Conservation (phyloP, 495 filamentous ascomycete genomes). For the Podospora pseudoanserina region DNA sequence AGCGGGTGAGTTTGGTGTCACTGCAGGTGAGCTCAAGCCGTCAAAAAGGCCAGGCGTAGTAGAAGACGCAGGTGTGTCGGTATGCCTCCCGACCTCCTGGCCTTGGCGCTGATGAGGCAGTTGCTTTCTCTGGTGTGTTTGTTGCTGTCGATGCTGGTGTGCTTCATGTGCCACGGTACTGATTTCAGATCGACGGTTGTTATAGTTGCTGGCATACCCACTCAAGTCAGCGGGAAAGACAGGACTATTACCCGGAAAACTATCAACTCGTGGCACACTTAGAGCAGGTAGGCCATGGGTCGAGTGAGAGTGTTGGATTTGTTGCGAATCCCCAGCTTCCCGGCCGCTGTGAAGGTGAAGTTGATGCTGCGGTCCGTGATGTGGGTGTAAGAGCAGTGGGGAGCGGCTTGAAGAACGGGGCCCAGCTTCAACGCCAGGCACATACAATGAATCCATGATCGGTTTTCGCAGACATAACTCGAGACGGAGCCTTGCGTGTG, state of each 20-base stretch:
- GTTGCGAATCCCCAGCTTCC: neutral
- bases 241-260: neutral
- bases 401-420: neutral
- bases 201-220: neutral
- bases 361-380: neutral
- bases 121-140: slow-evolving; percentile 26
- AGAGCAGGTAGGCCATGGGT: neutral
- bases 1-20: neutral
- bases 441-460: neutral
- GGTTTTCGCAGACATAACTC: neutral
- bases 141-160: slow-evolving; percentile 13
- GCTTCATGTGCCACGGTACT: neutral
- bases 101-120: slow-evolving; percentile 31
- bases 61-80: neutral
- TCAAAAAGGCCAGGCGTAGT: neutral
- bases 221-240: neutral
- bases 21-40: neutral
- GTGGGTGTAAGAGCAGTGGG: neutral
- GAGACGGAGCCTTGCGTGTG: neutral
- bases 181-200: neutral
- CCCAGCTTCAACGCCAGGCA: neutral
- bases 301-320: neutral
- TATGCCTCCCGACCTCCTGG: slow-evolving; percentile 12
- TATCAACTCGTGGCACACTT: neutral
- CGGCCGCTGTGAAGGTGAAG: neutral